Base-by-base conservation (phyloP, 371 early-diverging fungal genomes). In the Amoeboaphelidium protococcarum region DNA sequence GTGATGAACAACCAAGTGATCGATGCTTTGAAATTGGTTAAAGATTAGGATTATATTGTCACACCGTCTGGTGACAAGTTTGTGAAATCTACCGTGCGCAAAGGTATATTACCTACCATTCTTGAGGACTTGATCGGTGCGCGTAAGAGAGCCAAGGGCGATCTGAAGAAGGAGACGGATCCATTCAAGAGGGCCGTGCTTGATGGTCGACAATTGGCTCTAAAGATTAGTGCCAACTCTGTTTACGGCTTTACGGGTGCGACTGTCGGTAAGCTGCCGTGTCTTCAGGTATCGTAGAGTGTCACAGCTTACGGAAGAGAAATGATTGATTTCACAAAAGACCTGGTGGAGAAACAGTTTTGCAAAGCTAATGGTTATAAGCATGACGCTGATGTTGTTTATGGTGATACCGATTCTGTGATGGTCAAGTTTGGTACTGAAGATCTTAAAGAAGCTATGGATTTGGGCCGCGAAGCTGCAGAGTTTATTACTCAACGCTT, bases 191-290 rank as follows among this genome's bases (percentile, higher is more conserved):
- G 76, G 24, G 84, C 86, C 44, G 86, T 90, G 24, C 65, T 97
- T 45, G 90, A 98, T 65, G 98, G 96, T 49, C 78, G 98, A 52
- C 99, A 99, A 61, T 62, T 91, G 21, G 99, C 99, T 4, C 62
- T 99, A 44, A 98, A 97, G 78, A 75, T 95, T 55, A 86, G 85
- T 59, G 99, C 99, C 37, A 99, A 99, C 59, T 95, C 96, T 6
- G 94, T 99, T 4, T 99, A 99, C 61, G 99, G 99, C 21, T 99
- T 99, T 56, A 99, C 99, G 4, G 99, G 99, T 37, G 94, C 98
- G 0, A 82, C 86, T 1, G 74, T 82, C 26, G 99, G 99, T 23
- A 83, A 89, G 51, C 68, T 99, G 22, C 99, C 99, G 0, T 88
- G 98, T 60, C 63, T 99, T 26, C 86, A 91, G 52, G 95, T 99